A percentile compares a stretch with the other conserved stretches of the same genome.
phyloP scores from a whole-genome alignment of 495 filamentous ascomycete genomes.

The Daldinia concentrica region DNA sequence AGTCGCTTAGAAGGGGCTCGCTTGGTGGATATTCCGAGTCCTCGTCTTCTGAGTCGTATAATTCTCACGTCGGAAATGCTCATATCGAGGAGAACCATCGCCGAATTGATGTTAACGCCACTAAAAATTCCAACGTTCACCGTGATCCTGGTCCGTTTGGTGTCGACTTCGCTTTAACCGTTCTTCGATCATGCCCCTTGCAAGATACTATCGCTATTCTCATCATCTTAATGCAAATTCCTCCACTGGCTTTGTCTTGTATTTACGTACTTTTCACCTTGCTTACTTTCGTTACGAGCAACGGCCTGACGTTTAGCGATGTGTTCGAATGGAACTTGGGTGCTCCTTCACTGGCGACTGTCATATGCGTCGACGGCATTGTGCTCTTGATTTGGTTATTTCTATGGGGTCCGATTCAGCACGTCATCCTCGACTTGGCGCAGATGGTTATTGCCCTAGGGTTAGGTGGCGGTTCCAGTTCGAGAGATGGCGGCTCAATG shows the following conservation, averaged over 20 bases:
- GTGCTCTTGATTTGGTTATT: constrained; percentile 89
- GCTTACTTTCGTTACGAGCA: constrained; percentile 85
- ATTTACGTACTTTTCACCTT: constrained; percentile 94
- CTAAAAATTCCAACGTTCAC: constrained; percentile 72
- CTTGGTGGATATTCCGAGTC: constrained; percentile 59
- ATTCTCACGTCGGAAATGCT: constrained; percentile 48
- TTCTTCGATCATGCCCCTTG: constrained; percentile 88
- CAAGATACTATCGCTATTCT: constrained; percentile 97
- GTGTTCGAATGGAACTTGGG: constrained; percentile 63
- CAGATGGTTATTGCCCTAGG: constrained; percentile 96
- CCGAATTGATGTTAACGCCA: constrained; percentile 70
- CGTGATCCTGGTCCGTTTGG: constrained; percentile 68
- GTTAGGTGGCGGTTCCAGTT: constrained; percentile 85
- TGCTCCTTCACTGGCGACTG: constrained; percentile 78
- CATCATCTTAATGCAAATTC: constrained; percentile 96
- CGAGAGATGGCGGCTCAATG: constrained; percentile 74
- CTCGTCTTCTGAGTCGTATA: constrained; percentile 58
- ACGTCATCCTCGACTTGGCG: constrained; percentile 90
- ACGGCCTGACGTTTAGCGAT: constrained; percentile 60
- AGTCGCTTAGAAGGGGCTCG: constrained; percentile 55
- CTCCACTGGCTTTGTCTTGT: constrained; percentile 85
- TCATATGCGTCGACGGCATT: constrained; percentile 81
- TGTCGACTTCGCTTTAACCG: constrained; percentile 76
- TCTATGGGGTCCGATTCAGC: constrained; percentile 87
- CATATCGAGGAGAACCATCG: constrained; percentile 61